Evolutionary conservation across 2,329 filamentous ascomycete species (phyloP).

Genomic region (Proliferodiscus dingleyae): DNA sequence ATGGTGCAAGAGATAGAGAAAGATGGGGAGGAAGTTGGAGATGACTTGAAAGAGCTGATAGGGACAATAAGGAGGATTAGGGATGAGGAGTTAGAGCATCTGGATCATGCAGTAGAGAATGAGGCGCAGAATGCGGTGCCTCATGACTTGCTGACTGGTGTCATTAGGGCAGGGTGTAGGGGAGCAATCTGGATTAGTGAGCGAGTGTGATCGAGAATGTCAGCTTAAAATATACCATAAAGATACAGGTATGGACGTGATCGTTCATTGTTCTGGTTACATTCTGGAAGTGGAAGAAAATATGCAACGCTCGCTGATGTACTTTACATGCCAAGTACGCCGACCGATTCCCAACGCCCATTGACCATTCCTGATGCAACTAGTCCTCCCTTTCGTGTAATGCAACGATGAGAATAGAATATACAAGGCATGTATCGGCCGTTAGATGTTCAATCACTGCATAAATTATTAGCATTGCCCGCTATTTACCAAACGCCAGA

Average conservation of each 20-base stretch:
- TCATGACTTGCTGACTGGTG: conserved; percentile 80
- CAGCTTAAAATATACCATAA: no score
- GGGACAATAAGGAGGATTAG: conserved; percentile 74
- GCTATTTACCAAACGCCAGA: neutral
- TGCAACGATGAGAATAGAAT: conserved; percentile 5
- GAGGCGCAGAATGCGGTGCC: conserved; percentile 87
- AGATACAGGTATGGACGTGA: conserved; percentile 1
- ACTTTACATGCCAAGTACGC: conserved; percentile 17
- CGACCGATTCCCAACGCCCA: conserved; percentile 8
- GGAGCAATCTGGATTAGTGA: conserved; percentile 92
- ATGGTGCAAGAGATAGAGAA: conserved; percentile 75
- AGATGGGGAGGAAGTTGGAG: conserved; percentile 73
- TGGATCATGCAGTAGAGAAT: conserved; percentile 91
- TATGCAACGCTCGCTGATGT: conserved; percentile 15
- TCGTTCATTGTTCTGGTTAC: conserved; percentile 12
- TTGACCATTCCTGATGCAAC: conserved; percentile 4
- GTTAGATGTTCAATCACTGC: conserved; percentile 20
- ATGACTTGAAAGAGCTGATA: conserved; percentile 70
- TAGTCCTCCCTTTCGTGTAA: conserved; percentile 2
- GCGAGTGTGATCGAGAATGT: conserved; percentile 41
- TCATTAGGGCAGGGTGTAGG: conserved; percentile 85
- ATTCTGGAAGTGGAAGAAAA: conserved; percentile 6
- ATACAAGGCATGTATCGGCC: conserved; percentile 13
- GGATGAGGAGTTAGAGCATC: conserved; percentile 94
- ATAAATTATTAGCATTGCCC: conserved; percentile 11